Evolutionary conservation across 2,329 filamentous ascomycete species (phyloP), one percentile per base, ranked within the genome.

Genomic region (Pseudopyrenochaeta lycopersici): DNA sequence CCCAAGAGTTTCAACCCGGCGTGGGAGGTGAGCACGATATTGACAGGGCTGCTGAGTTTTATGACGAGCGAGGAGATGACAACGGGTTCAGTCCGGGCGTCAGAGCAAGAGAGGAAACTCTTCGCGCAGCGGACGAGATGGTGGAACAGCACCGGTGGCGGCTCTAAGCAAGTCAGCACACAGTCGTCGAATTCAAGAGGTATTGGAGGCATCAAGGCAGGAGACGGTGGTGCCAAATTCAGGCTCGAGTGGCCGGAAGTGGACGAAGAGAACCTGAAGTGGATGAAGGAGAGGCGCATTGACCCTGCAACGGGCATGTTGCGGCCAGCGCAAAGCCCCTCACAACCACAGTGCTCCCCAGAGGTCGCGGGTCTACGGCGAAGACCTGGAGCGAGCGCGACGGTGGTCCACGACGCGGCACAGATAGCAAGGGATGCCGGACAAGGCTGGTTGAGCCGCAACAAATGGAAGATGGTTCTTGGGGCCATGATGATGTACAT

Each of bases 41-140:
- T 99, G 14, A 96, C 96, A 49, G 95, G 95, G 9, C 85, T 99
- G 23, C 82, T 98, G 58, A 96, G 90, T 33, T 99, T 99, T 78
- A 99, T 99, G 95, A 98, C 94, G 2, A 92, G 91, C 62, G 94
- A 99, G 72, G 95, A 99, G 80, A 97, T 98, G 90, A 99, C 95
- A 0, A 98, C 95, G 0, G 95, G 95, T 2, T 93, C 89, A 27
- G 86, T 99, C 27, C 88, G 89, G 5, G 91, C 88, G 15, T 89
- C 86, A 0, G 85, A 91, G 44, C 81, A 85, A 3, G 93, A 98
- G 80, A 86, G 94, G 56, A 89, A 87, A 74, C 85, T 89, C 67
- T 86, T 92, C 44, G 92, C 95, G 0, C 83, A 84, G 20, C 85
- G 90, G 58, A 91, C 91, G 14, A 83, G 91, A 49, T 99, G 95